Evolutionary conservation across 2,329 filamentous ascomycete species (phyloP).

Genomic region (Fusarium hostae): DNA sequence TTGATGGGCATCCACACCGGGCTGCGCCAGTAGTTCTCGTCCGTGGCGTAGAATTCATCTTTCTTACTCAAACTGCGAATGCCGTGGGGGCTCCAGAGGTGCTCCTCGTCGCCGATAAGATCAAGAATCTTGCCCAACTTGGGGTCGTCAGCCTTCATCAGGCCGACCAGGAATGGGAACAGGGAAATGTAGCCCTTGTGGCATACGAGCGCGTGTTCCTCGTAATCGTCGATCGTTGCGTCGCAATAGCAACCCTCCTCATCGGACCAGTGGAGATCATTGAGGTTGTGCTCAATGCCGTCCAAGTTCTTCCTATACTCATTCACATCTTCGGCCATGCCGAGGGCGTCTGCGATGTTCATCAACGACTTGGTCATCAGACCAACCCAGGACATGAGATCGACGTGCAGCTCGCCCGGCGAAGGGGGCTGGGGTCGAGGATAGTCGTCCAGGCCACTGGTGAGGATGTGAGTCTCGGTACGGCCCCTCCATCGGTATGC

Average conservation of each 20-base stretch:
- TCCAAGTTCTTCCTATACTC: slow-evolving; percentile 77
- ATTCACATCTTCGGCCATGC: slow-evolving; percentile 77
- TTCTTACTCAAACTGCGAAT: slow-evolving; percentile 88
- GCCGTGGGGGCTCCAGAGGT: slow-evolving; percentile 92
- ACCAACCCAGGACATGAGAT: slow-evolving; percentile 97
- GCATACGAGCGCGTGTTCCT: slow-evolving; percentile 89
- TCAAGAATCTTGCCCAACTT: slow-evolving; percentile 80
- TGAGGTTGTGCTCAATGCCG: slow-evolving; percentile 85
- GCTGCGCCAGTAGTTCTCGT: slow-evolving; percentile 96
- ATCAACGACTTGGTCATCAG: slow-evolving; percentile 90
- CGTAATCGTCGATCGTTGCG: slow-evolving; percentile 93
- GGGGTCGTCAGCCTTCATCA: slow-evolving; percentile 78
- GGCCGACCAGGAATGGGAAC: slow-evolving; percentile 89
- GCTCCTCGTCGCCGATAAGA: slow-evolving; percentile 80
- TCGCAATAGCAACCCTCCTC: slow-evolving; percentile 89
- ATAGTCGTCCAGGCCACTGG: slow-evolving; percentile 96
- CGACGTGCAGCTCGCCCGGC: slow-evolving; percentile 93
- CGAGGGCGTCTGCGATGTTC: slow-evolving; percentile 81
- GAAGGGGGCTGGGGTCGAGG: slow-evolving; percentile 93
- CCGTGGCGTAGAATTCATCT: slow-evolving; percentile 85
- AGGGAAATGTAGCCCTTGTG: slow-evolving; percentile 97
- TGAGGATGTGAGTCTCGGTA: slow-evolving; percentile 85
- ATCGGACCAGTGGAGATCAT: slow-evolving; percentile 93
- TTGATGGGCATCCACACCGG: slow-evolving; percentile 98
- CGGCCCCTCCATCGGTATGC: slow-evolving; percentile 96